Percentiles rank a stretch among this genome's conserved stretches.
Conservation (phyloP, 352 stramenopile species). For the Phytophthora syringae region DNA sequence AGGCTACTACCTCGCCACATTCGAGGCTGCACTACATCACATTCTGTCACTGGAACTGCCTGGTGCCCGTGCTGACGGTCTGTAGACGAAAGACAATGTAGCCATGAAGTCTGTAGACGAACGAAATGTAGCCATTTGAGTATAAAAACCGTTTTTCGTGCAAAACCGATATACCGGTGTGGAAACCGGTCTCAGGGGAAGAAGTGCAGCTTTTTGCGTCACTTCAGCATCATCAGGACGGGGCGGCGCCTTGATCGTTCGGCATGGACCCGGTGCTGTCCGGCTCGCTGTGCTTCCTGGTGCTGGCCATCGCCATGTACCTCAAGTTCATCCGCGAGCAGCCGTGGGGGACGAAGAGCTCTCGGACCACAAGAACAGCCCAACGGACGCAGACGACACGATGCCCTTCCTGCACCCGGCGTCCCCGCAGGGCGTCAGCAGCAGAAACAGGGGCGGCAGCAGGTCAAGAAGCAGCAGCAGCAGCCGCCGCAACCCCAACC, state of each 20-base stretch:
- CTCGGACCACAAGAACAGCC: conserved; percentile 63
- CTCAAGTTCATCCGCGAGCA: conserved; percentile 88
- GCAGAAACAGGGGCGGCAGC: conserved; percentile 48
- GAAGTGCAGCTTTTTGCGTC: too few species aligned
- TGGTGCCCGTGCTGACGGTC: conserved; percentile 19
- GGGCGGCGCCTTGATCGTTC: conserved; percentile 11
- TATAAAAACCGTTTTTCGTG: background rate
- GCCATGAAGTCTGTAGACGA: too few species aligned
- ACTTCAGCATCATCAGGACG: background rate
- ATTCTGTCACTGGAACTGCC: conserved; percentile 72
- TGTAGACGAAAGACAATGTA: conserved; percentile 21
- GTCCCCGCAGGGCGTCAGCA: conserved; percentile 54
- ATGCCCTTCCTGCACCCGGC: conserved; percentile 78
- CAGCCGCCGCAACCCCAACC: conserved; percentile 51
- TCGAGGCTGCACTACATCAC: conserved; percentile 81
- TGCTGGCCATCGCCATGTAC: conserved; percentile 89
- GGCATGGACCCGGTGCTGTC: conserved; percentile 86
- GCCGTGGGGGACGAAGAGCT: conserved; percentile 66
- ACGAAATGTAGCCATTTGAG: background rate
- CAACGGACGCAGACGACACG: conserved; percentile 61
- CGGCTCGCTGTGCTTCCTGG: conserved; percentile 88
- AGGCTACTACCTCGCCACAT: conserved; percentile 90
- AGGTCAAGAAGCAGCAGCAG: conserved; percentile 45
- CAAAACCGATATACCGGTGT: too few species aligned
- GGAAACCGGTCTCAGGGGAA: too few species aligned